phyloP scores from a whole-genome alignment of 108 stramenopile species.

The Skeletonema tropicum region DNA sequence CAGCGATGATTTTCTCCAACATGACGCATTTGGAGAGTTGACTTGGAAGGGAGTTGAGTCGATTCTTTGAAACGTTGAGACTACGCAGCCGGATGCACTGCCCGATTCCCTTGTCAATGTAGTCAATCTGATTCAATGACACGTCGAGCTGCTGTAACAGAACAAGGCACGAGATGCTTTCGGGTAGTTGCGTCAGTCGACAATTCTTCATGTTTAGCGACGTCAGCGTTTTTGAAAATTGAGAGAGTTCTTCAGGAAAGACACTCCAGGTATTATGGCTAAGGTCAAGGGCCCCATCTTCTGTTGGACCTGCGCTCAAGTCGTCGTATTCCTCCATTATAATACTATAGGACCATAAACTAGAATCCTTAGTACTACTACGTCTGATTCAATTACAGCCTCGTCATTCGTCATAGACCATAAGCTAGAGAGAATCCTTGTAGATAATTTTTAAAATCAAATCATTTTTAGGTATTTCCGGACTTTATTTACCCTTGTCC shows the following conservation, averaged over 20 bases:
- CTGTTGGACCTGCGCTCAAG: conserved; percentile 12
- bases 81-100: conserved; percentile 34
- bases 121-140: conserved; percentile 33
- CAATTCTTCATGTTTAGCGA: conserved; percentile 37
- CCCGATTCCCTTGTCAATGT: conserved; percentile 36
- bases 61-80: conserved; percentile 34
- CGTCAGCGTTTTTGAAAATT: conserved; percentile 17
- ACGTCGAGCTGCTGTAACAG: conserved; percentile 35
- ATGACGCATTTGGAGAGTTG: conserved; percentile 26
- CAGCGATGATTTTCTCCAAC: conserved; percentile 37
- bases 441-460: too few relatives aligned
- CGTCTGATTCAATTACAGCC: too few relatives aligned
- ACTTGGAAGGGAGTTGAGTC: conserved; percentile 21
- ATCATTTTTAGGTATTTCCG: too few relatives aligned
- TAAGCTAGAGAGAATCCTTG: too few relatives aligned
- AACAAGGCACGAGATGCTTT: conserved; percentile 27
- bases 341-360: too few relatives aligned
- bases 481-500: too few relatives aligned
- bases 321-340: conserved; percentile 48
- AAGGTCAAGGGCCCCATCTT: conserved; percentile 30
- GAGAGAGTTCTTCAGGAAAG: conserved; percentile 21
- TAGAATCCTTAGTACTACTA: too few relatives aligned
- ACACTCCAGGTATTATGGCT: conserved; percentile 41
- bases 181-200: conserved; percentile 20
- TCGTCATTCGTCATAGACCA: too few relatives aligned